These are phyloP conservation scores for Thelonectria blattea DNA, from an alignment of 2,329 filamentous ascomycete genomes.

Conservation along the genomic window DNA sequence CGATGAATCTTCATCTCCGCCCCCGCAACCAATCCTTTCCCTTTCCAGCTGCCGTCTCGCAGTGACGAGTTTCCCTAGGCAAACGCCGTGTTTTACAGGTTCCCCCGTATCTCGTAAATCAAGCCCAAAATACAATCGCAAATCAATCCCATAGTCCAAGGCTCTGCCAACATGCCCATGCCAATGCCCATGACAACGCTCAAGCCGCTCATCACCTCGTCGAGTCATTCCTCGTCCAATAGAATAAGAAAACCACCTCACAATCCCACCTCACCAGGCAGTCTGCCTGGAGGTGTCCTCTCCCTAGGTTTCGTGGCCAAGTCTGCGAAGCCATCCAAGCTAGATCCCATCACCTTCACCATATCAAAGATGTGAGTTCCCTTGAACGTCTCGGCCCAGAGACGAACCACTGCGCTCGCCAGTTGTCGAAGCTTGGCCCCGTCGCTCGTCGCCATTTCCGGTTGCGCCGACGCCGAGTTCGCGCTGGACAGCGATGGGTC, in stretches of 20 bases:
- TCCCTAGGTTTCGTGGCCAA: constrained; percentile 61
- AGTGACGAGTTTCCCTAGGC: background rate
- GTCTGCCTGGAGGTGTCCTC: constrained; percentile 43
- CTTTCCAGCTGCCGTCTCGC: background rate
- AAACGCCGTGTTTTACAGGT: constrained; percentile 19
- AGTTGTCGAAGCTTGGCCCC: constrained; percentile 60
- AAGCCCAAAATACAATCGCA: background rate
- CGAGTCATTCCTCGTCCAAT: background rate
- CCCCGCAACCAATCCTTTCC: background rate
- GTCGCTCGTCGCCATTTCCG: constrained; percentile 55
- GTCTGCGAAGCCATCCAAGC: constrained; percentile 63
- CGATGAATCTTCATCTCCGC: background rate
- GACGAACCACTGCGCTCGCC: constrained; percentile 61
- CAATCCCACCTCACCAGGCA: constrained; percentile 32
- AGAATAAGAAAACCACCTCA: constrained; percentile 4
- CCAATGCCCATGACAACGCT: background rate
- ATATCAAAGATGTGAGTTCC: constrained; percentile 67
- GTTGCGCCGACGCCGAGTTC: constrained; percentile 44
- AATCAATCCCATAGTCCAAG: background rate
- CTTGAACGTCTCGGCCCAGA: constrained; percentile 69
- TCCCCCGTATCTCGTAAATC: background rate
- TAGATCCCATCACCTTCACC: constrained; percentile 62
- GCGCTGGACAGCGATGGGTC: constrained; percentile 59
- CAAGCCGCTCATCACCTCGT: constrained; percentile 9
- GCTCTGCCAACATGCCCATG: no score